Conservation (phyloP, 225 moss, liverwort and hornwort genomes). For the Rhytidiadelphus loreus region DNA sequence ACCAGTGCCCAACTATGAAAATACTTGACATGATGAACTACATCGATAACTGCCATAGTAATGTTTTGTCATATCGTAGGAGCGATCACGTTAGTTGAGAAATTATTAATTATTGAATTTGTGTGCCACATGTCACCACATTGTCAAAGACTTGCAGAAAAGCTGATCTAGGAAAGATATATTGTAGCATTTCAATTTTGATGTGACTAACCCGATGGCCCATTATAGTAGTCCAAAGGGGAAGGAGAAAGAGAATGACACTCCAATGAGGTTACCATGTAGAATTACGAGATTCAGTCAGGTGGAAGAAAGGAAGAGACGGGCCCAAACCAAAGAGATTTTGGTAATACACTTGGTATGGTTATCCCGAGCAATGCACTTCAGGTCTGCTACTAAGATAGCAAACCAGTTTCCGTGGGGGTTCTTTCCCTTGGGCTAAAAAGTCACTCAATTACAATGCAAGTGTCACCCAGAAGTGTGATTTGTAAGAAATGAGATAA, state of each 20-base stretch:
- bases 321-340: background rate
- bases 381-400: background rate
- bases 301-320: background rate
- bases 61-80: background rate
- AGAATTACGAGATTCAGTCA: background rate
- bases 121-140: background rate
- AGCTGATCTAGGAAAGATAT: background rate
- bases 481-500: background rate
- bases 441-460: background rate
- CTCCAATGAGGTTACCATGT: background rate
- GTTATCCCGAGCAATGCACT: background rate
- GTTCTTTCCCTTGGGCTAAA: background rate
- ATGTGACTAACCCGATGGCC: background rate
- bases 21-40: background rate
- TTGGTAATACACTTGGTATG: background rate
- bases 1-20: background rate
- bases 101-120: background rate
- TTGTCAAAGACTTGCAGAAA: background rate
- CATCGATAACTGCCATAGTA: background rate
- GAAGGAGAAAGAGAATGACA: background rate
- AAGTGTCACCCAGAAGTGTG: background rate
- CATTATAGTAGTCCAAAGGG: background rate
- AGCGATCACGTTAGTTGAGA: background rate
- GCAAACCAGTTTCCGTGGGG: background rate
- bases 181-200: background rate